These are phyloP conservation scores for Kuraishia molischiana DNA, from an alignment of 805 yeast species.

Conservation along the genomic window DNA sequence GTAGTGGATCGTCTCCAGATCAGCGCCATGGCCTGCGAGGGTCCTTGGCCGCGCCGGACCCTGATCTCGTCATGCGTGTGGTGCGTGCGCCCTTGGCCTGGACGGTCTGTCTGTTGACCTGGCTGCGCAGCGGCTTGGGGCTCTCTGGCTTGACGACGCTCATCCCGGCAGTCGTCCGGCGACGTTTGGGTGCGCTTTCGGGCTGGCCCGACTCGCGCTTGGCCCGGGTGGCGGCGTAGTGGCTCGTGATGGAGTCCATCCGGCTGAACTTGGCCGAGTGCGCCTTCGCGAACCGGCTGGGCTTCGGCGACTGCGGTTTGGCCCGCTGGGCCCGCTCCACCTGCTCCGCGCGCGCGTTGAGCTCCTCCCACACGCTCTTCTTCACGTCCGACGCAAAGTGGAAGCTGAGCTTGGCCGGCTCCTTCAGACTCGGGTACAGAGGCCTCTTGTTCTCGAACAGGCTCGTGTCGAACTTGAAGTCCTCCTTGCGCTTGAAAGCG, in stretches of 20 bases:
- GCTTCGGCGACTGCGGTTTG: slow-evolving; percentile 7
- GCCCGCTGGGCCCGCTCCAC: slow-evolving; percentile 13
- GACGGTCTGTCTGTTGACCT: too few relatives aligned
- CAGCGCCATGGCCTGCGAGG: too few relatives aligned
- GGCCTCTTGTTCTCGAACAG: background rate
- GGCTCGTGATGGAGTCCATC: slow-evolving; percentile 41
- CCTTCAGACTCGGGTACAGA: background rate
- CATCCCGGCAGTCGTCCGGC: too few relatives aligned
- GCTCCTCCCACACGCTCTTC: slow-evolving; percentile 33
- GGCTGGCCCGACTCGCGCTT: too few relatives aligned
- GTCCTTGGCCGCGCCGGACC: too few relatives aligned
- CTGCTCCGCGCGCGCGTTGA: slow-evolving; percentile 29
- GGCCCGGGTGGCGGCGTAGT: slow-evolving; percentile 30
- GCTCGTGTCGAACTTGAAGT: background rate
- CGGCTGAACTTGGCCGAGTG: slow-evolving; percentile 34
- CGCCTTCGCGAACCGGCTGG: slow-evolving; percentile 31
- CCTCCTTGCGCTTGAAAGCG: too few relatives aligned
- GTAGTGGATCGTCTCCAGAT: too few relatives aligned
- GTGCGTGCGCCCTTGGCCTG: too few relatives aligned
- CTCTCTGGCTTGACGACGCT: too few relatives aligned
- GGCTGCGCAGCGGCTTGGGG: too few relatives aligned
- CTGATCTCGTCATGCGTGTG: too few relatives aligned
- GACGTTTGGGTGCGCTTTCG: too few relatives aligned
- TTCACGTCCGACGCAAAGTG: slow-evolving; percentile 35
- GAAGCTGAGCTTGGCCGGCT: background rate